Evolutionary conservation across 1,139 yeast genomes (phyloP).

Genomic region (Debaryomyces sp.): DNA sequence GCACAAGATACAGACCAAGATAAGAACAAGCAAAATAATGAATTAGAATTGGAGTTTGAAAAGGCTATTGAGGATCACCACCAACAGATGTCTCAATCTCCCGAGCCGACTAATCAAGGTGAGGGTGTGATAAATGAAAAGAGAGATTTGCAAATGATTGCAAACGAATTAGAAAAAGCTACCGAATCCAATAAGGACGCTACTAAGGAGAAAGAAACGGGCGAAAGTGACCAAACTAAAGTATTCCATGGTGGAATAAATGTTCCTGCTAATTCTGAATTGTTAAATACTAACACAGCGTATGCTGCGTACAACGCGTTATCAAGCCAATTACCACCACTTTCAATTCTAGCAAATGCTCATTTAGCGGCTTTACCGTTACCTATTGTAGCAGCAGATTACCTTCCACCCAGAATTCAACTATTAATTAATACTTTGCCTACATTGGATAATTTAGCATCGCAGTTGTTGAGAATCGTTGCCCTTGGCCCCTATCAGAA

Average conservation of each 20-base stretch:
- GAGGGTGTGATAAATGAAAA: constrained; percentile 14
- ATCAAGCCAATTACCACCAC: constrained; percentile 41
- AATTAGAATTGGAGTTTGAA: constrained; percentile 16
- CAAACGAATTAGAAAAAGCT: constrained; percentile 20
- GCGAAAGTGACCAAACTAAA: neutral
- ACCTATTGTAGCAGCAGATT: constrained; percentile 56
- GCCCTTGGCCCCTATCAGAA: constrained; percentile 75
- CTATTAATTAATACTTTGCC: constrained; percentile 68
- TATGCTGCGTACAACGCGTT: constrained; percentile 48
- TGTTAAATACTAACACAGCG: constrained; percentile 45
- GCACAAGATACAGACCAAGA: neutral
- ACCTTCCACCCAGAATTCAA: constrained; percentile 62
- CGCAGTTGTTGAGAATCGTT: constrained; percentile 69
- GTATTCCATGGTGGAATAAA: constrained; percentile 8
- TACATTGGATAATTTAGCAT: constrained; percentile 70
- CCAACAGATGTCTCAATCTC: constrained; percentile 11
- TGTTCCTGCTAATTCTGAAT: constrained; percentile 47
- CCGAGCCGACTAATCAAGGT: constrained; percentile 1
- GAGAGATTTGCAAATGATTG: constrained; percentile 21
- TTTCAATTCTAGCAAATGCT: constrained; percentile 48
- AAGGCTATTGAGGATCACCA: constrained; percentile 17
- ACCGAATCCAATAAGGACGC: constrained; percentile 16
- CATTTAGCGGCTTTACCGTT: constrained; percentile 63
- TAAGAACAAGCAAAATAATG: constrained; percentile 7
- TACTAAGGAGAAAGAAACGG: constrained; percentile 5